Evolutionary conservation across 345 rosid genomes (phyloP).

Genomic region (Mangifera indica): DNA sequence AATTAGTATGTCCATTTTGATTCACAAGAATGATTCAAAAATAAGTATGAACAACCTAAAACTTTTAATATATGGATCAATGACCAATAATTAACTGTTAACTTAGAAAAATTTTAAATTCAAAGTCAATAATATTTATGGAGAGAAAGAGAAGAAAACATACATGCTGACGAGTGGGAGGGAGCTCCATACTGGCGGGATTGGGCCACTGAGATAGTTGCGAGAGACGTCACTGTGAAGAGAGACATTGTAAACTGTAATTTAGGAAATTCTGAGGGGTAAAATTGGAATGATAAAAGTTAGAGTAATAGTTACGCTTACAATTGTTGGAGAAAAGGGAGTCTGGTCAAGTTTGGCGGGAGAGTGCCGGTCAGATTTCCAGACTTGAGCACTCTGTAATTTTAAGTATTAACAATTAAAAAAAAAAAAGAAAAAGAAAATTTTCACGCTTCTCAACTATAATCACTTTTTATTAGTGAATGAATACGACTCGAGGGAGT

Average conservation of each 20-base stretch:
- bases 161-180: conserved; percentile 38
- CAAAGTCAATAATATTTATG: neutral
- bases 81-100: no score
- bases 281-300: neutral
- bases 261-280: neutral
- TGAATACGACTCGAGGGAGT: no score
- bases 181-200: conserved; percentile 52
- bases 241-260: no score
- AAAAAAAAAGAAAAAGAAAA: no score
- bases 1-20: no score
- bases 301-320: conserved; percentile 14
- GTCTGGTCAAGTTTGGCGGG: conserved; percentile 39
- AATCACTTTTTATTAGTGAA: no score
- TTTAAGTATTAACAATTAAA: neutral
- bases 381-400: conserved; percentile 41
- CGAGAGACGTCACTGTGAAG: conserved; percentile 42
- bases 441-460: no score
- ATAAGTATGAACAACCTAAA: no score
- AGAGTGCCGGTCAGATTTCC: conserved; percentile 47
- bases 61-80: no score
- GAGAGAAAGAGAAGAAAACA: neutral
- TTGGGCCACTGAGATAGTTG: conserved; percentile 52
- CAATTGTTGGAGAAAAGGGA: conserved; percentile 47
- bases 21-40: no score
- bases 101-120: neutral